Base-by-base conservation (phyloP, 208 protist genomes). In the Zelonia costaricensis region DNA sequence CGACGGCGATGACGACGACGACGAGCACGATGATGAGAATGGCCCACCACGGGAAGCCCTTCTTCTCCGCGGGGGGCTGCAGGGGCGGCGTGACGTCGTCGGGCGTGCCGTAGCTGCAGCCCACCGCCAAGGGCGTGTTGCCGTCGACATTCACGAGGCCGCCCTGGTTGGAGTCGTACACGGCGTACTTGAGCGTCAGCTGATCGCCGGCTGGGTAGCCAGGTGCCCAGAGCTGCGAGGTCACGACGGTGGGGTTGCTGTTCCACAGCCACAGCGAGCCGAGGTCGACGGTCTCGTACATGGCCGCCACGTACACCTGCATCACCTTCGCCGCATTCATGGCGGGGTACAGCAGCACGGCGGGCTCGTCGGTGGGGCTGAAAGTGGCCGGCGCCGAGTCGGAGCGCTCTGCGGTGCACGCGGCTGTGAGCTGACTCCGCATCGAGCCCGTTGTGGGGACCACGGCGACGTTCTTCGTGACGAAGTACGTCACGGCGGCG, bases 1-100 rank as follows among this genome's bases (percentile, higher is more conserved):
- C 35, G 8, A 20, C 54, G 9, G 30, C 30, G 20, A 69, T 15
- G 7, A 36, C 53, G 25, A 64, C 59, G 38, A 10, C 16, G 31
- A 16, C 44, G 22, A 55, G 27, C 2, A 69, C 46, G 18, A 69
- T 48, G 54, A 69, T 69, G 47, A 62, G 36, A 23, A 69, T 49
- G 18, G 20, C 54, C 55, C 55, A 62, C 64, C 64, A 63, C 20
- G 18, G 31, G n/a, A 38, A 55, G 13, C 8, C 18, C 44, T 40
- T 52, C 44, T 31, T 43, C 25, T 31, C 54, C 25, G 22, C 23
- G 18, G 2, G 25, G 12, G 12, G 28, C 45, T 16, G 30, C 28
- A 10, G 33, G 4, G 31, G 33, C 3, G 44, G 31, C 4, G 49
- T 30, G 22, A 31, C 36, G 22, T 59, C 43, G 46, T 31, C n/a